Evolutionary conservation across 306 rosid species (phyloP).

Genomic region (Abrus precatorius): DNA sequence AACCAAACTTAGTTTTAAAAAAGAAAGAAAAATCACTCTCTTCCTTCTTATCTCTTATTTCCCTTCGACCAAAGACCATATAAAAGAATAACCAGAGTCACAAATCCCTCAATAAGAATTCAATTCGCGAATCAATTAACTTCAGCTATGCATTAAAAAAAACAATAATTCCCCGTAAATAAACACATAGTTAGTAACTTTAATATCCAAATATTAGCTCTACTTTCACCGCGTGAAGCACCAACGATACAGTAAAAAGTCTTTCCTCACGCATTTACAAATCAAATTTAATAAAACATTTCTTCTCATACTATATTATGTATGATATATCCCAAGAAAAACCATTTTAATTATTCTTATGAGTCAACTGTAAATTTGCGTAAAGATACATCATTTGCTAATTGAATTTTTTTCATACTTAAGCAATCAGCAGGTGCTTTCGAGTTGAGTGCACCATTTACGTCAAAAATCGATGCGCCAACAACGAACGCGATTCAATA

Average conservation of each 20-base stretch:
- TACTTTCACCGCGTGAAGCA: not conserved
- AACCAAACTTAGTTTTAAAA: no score
- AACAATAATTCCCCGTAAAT: not conserved
- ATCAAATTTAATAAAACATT: not conserved
- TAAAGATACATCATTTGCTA: not conserved
- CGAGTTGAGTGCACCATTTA: not conserved
- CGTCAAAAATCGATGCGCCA: not conserved
- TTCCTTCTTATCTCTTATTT: no score
- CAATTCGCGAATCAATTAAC: not conserved
- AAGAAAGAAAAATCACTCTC: no score
- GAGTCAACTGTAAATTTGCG: slow-evolving; percentile 12
- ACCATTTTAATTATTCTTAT: not conserved
- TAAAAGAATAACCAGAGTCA: no score
- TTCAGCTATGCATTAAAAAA: not conserved
- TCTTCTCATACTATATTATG: not conserved
- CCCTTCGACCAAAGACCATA: not conserved
- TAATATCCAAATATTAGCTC: not conserved
- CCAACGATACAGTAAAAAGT: not conserved
- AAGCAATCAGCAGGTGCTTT: not conserved
- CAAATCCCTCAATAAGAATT: no score
- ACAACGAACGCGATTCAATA: not conserved
- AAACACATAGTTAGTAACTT: not conserved
- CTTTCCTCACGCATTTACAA: not conserved
- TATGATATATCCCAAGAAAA: not conserved
- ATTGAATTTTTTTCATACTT: not conserved